Percentiles rank a stretch among this genome's conserved stretches.
phyloP scores from a whole-genome alignment of 2,329 filamentous ascomycete species.

The Stagonosporopsis rhizophila region DNA sequence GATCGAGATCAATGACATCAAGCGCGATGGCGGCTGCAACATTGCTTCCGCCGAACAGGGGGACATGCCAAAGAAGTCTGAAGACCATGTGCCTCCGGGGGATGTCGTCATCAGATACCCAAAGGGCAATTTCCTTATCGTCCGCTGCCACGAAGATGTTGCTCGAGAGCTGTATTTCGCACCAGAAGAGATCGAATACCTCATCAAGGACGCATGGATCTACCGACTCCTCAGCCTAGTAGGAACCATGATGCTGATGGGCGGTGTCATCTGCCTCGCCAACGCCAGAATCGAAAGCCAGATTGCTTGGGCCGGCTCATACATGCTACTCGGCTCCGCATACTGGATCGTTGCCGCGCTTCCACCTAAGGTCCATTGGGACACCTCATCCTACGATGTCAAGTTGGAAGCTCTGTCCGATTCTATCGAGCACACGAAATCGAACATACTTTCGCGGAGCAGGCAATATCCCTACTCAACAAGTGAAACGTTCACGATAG shows the following conservation, averaged over 20 bases:
- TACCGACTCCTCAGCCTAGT: conserved; percentile 59
- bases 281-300: conserved; percentile 58
- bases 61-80: not conserved
- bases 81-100: conserved; percentile 43
- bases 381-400: conserved; percentile 55
- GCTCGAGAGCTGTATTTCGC: conserved; percentile 61
- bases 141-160: conserved; percentile 58
- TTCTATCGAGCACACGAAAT: conserved; percentile 44
- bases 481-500: conserved; percentile 54
- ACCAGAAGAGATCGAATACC: conserved; percentile 58
- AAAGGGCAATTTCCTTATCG: conserved; percentile 59
- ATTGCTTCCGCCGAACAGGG: not conserved
- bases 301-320: conserved; percentile 58
- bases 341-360: conserved; percentile 62
- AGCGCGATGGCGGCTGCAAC: not conserved
- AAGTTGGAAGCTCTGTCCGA: conserved; percentile 45
- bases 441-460: conserved; percentile 10
- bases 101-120: conserved; percentile 60
- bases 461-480: conserved; percentile 26
- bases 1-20: conserved; percentile 7
- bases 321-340: conserved; percentile 57
- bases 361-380: conserved; percentile 57
- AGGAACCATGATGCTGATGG: conserved; percentile 61
- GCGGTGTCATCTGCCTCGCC: conserved; percentile 59
- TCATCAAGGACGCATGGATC: conserved; percentile 48